Base-by-base conservation (phyloP, 768 basidiomycete species). In the Tylopilus rubrobrunneus region DNA sequence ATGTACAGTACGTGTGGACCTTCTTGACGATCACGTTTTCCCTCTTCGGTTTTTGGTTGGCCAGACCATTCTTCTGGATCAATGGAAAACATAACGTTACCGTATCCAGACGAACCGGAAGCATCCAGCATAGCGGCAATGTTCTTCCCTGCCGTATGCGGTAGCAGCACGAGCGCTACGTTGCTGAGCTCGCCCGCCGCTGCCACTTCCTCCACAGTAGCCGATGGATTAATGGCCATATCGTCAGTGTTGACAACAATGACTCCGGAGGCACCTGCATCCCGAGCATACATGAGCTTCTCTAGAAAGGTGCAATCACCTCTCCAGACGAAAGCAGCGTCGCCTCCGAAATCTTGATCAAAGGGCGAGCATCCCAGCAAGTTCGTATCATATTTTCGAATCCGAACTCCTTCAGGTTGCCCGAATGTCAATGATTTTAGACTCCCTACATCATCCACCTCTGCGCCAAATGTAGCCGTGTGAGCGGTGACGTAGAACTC, bases 231-330 rank as follows among this genome's bases (percentile, higher is more conserved):
- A 42, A 91, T 76, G 14, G 69, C 63, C 7, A 56, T 43, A 21
- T 89, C 83, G 28, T 84, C 78, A 53, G 84, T 75, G 64, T 81
- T 86, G 63, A 89, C 71, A 41, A 96, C 84, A 14, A 98, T 70
- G 9, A 94, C 81, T 1, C 92, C 95, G 0, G 79, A 78, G 5
- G 92, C 92, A 1, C 83, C 86, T 1, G 85, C 88, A 9, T 76
- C 71, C 17, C 78, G 78, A 5, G 93, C 94, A 43, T 77, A 57
- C 12, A 83, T 47, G 15, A 95, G 76, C 72, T 99, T 99, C 59
- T 90, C 81, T 14, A 92, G 70, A 71, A 98, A 98, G 9, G 92
- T 87, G 69, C 96, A 98, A 5, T 77, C 81, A 6, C 96, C 96
- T 28, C 96, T 81, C 42, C 76, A 76, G 15, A 88, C 75, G 15